Evolutionary conservation across 2,329 filamentous ascomycete genomes (phyloP).

Genomic region (Dichotomopilus funicola): DNA sequence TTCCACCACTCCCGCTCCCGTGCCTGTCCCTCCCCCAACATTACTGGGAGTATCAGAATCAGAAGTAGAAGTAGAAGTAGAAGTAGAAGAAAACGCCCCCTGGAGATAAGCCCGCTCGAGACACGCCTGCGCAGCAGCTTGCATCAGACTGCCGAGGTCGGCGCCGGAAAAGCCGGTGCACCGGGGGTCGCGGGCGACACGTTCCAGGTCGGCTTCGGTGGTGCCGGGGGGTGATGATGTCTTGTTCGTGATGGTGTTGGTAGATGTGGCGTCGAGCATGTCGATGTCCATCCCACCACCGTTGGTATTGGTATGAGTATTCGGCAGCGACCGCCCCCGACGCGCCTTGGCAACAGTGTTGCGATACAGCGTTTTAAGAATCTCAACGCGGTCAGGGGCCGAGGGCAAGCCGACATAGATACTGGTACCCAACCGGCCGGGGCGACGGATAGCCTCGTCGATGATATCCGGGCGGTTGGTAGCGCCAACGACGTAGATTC

Average conservation of each 20-base stretch:
- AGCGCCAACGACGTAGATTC: conserved; percentile 90
- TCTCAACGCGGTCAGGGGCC: conserved; percentile 70
- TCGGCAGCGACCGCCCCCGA: conserved; percentile 8
- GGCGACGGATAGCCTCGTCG: conserved; percentile 87
- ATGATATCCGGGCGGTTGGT: conserved; percentile 97
- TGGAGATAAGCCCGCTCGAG: conserved; percentile 27
- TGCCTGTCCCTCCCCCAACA: conserved; percentile 8
- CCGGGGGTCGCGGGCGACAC: conserved; percentile 57
- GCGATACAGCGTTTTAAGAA: conserved; percentile 62
- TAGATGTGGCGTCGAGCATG: conserved; percentile 18
- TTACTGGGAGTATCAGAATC: neutral
- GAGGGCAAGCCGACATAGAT: conserved; percentile 84
- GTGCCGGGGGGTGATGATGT: conserved; percentile 35
- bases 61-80: too few species aligned
- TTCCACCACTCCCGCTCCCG: conserved; percentile 24
- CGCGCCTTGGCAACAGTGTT: conserved; percentile 46
- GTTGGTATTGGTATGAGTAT: neutral
- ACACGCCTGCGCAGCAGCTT: conserved; percentile 34
- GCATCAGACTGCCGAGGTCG: conserved; percentile 50
- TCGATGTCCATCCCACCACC: conserved; percentile 7
- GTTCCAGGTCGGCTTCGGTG: conserved; percentile 45
- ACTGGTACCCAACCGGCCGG: conserved; percentile 80
- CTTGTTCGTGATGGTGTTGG: neutral
- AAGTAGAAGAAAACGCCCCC: too few species aligned
- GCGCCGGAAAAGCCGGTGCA: conserved; percentile 74